These are phyloP conservation scores for Rhizoclosmatium globosum DNA, from an alignment of 192 early-diverging fungal genomes.

Conservation along the genomic window DNA sequence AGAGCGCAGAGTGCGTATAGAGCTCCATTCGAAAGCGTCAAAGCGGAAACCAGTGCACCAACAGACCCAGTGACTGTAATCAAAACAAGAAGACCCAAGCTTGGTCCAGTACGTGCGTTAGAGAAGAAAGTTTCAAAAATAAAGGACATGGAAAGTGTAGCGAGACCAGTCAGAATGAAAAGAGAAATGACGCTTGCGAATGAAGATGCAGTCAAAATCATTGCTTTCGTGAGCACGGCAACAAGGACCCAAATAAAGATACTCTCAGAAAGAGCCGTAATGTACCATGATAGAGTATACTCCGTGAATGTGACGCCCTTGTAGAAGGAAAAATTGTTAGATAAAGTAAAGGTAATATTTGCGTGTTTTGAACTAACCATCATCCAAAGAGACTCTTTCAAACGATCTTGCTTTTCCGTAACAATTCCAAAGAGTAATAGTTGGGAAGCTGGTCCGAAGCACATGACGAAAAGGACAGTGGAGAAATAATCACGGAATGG, in stretches of 20 bases:
- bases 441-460: background rate
- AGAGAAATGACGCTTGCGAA: background rate
- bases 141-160: constrained; percentile 15
- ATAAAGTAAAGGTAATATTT: background rate
- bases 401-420: background rate
- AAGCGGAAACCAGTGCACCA: background rate
- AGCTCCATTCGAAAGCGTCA: background rate
- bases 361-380: constrained; percentile 5
- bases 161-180: constrained; percentile 2
- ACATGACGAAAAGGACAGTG: background rate
- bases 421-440: background rate
- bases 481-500: background rate
- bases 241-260: constrained; percentile 3
- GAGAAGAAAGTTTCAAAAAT: constrained; percentile 24
- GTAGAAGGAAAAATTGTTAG: background rate
- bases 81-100: constrained; percentile 12
- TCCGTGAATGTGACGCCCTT: background rate
- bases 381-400: constrained; percentile 1
- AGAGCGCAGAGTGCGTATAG: constrained; percentile 5
- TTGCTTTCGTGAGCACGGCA: constrained; percentile 12
- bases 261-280: constrained; percentile 12
- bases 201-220: constrained; percentile 2
- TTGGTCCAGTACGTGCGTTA: constrained; percentile 20
- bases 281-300: constrained; percentile 28
- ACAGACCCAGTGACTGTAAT: background rate